These are phyloP conservation scores for Chimonanthus salicifolius DNA, from an alignment of 164 flowering plant species.

Conservation along the genomic window DNA sequence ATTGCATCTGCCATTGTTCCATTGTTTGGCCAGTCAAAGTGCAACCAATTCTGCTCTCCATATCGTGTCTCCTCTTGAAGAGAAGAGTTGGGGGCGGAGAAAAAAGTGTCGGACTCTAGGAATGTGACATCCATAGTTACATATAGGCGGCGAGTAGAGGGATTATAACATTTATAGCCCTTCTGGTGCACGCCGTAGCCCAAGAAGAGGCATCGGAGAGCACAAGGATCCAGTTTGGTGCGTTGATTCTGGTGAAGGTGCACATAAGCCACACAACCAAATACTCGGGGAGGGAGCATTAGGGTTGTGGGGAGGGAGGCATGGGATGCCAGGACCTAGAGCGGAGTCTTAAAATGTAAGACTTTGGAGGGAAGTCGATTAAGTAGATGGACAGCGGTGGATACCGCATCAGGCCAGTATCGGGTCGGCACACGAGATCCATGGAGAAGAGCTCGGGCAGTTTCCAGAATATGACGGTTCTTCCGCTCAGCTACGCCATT, in stretches of 20 bases:
- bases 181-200: no score
- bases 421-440: neutral
- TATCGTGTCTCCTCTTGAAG: no score
- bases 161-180: no score
- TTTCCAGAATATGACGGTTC: constrained; percentile 4
- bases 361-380: neutral
- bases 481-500: constrained; percentile 2
- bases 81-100: no score
- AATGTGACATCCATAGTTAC: no score
- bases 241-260: neutral
- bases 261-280: neutral
- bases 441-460: neutral
- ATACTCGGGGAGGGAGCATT: neutral
- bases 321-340: neutral
- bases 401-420: neutral
- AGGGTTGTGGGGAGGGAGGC: neutral
- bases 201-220: neutral
- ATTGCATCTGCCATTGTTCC: no score
- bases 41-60: no score
- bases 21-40: no score
- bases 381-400: neutral
- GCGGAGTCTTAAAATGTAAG: neutral
- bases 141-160: no score
- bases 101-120: no score
- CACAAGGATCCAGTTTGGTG: constrained; percentile 5